Base-by-base conservation (phyloP, 2,329 filamentous ascomycete genomes). In the Calonectria pauciramosa region DNA sequence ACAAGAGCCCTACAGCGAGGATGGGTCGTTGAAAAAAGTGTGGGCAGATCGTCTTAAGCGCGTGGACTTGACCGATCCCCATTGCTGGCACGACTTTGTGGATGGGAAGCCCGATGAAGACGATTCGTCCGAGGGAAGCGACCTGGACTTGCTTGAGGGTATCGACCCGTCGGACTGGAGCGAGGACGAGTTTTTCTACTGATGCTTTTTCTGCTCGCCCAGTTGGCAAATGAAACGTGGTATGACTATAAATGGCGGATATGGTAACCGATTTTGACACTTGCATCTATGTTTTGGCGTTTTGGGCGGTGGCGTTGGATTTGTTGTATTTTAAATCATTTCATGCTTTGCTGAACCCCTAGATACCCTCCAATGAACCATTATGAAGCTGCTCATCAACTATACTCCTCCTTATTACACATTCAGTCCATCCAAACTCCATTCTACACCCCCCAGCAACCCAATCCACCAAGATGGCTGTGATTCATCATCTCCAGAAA, bases 41-140 rank as follows among this genome's bases (percentile, higher is more conserved):
- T 83, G 82, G 83, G 65, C 36, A 20, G 26, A 68, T 14, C 76
- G 78, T 30, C 71, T 82, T 9, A 72, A 79, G 34, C 54, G 70
- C 2, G 66, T 82, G n/a, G 76, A 83, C 23, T 67, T 84, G 70
- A 49, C 38, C 8, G 77, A 83, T 68, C 38, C 74, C 3, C 63
- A 71, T 28, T 84, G 82, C 51, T 84, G 82, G 82, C 70, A 78
- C 14, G 28, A 67, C 4, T 78, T 83, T 63, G 71, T 77, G 4
- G 64, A 74, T 28, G 73, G 66, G 0, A 56, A 70, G 34, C n/a
- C 70, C 7, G 78, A 76, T 13, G 73, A 77, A 10, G 78, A 80
- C n/a, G 67, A 44, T 18, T 23, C 38, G 13, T 34, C 23, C 7
- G 77, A 75, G 16, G 70, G 32, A 7, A 71, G 76, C 14, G 75